These are phyloP conservation scores for Colletotrichum nymphaeae DNA, from an alignment of 2,329 filamentous ascomycete genomes.

Conservation along the genomic window DNA sequence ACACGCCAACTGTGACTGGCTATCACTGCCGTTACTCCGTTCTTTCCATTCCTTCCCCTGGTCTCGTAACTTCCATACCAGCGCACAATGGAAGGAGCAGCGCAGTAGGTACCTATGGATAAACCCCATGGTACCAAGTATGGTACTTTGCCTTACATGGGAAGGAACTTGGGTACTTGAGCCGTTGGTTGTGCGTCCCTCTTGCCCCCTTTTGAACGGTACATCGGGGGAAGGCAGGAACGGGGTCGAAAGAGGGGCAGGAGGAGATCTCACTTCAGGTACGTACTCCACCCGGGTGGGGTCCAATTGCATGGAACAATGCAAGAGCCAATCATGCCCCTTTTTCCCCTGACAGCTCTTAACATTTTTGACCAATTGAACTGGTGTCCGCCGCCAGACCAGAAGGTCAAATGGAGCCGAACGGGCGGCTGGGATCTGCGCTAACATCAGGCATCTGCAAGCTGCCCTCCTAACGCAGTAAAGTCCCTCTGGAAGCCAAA, in stretches of 20 bases:
- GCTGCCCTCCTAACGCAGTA: background rate
- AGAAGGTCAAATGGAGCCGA: background rate
- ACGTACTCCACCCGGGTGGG: background rate
- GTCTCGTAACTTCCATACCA: background rate
- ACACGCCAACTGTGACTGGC: background rate
- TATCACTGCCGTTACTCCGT: background rate
- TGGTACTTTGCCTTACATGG: too few species aligned
- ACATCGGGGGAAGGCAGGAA: background rate
- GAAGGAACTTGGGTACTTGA: background rate
- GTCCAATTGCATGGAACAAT: background rate
- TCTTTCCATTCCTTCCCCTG: too few species aligned
- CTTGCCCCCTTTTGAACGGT: conserved; percentile 1
- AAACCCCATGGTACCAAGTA: too few species aligned
- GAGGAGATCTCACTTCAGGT: conserved; percentile 9
- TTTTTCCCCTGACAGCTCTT: background rate
- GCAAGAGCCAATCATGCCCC: background rate
- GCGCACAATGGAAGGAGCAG: background rate
- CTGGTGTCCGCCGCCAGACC: too few species aligned
- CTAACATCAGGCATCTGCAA: conserved; percentile 28
- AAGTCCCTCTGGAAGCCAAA: background rate
- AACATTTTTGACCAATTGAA: background rate
- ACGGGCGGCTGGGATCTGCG: conserved; percentile 30
- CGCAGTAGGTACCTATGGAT: too few species aligned
- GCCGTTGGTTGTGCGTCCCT: conserved; percentile 2
- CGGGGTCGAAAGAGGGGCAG: conserved; percentile 3